Evolutionary conservation across 2,329 filamentous ascomycete species (phyloP).

Genomic region (Acrodontium crateriforme): DNA sequence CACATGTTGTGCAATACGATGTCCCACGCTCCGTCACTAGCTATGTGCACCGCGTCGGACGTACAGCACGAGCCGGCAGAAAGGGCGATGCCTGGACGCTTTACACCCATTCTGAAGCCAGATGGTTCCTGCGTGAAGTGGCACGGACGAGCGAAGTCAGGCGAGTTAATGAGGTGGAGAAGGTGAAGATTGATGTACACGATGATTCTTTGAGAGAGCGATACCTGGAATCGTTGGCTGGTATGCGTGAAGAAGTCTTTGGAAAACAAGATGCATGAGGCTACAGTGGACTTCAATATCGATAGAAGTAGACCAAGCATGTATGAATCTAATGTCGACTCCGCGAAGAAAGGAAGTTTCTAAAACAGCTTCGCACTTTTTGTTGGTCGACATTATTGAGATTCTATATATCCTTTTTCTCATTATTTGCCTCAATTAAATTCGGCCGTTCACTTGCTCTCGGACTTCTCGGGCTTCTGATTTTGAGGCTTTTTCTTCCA

Average conservation of each 20-base stretch:
- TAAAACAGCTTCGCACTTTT: too few relatives aligned
- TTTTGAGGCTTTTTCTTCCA: too few relatives aligned
- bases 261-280: too few relatives aligned
- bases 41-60: conserved; percentile 84
- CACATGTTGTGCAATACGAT: conserved; percentile 89
- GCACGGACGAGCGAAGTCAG: conserved; percentile 42
- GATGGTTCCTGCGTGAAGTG: conserved; percentile 86
- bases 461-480: too few relatives aligned
- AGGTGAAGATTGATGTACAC: conserved; percentile 15
- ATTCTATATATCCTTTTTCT: too few relatives aligned
- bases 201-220: conserved; percentile 20
- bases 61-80: conserved; percentile 72
- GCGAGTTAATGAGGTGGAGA: conserved; percentile 32
- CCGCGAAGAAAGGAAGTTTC: too few relatives aligned
- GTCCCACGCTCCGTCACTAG: conserved; percentile 65
- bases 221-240: conserved; percentile 43
- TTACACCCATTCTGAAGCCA: conserved; percentile 65
- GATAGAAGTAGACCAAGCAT: too few relatives aligned
- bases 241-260: conserved; percentile 47
- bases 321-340: too few relatives aligned
- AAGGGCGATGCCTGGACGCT: conserved; percentile 73
- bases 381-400: too few relatives aligned
- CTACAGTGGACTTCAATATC: too few relatives aligned
- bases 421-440: too few relatives aligned
- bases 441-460: too few relatives aligned